Conservation (phyloP, 352 stramenopile species). For the Phytophthora melonis region DNA sequence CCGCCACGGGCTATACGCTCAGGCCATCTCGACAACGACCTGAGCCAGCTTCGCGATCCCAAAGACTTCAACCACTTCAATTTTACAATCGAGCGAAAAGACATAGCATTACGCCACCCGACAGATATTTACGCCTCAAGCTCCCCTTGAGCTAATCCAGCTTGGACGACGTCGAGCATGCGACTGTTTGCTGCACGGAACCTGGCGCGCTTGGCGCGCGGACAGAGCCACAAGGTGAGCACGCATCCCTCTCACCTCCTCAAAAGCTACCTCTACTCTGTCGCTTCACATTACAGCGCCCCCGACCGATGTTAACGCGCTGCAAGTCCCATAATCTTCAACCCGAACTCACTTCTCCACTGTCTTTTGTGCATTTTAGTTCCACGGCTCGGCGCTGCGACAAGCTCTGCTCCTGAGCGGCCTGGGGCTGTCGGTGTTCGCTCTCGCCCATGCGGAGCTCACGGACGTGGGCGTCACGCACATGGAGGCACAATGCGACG, state of each 20-base stretch:
- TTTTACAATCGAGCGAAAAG: background rate
- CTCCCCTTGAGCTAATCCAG: background rate
- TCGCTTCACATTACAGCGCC: background rate
- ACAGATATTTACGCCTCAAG: background rate
- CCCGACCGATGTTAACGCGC: background rate
- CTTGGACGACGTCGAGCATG: conserved; percentile 28
- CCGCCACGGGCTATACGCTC: too few relatives aligned
- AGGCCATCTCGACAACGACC: too few relatives aligned
- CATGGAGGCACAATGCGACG: conserved; percentile 62
- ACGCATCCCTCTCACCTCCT: background rate
- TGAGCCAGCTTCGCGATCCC: too few relatives aligned
- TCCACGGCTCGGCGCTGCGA: conserved; percentile 41
- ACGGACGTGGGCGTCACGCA: conserved; percentile 16
- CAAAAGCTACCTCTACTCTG: background rate
- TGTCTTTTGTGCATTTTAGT: conserved; percentile 19
- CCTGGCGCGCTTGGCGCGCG: conserved; percentile 37
- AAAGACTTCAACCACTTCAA: conserved; percentile 5
- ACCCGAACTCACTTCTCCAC: conserved; percentile 7
- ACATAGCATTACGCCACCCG: background rate
- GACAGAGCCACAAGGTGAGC: conserved; percentile 45
- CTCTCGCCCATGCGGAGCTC: conserved; percentile 45
- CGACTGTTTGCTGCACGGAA: conserved; percentile 40
- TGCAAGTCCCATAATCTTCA: conserved; percentile 13
- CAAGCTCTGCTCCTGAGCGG: conserved; percentile 61
- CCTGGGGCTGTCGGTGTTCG: conserved; percentile 60